Base-by-base conservation (phyloP, 139 green algal genomes). In the Axilococcus clingmanii region DNA sequence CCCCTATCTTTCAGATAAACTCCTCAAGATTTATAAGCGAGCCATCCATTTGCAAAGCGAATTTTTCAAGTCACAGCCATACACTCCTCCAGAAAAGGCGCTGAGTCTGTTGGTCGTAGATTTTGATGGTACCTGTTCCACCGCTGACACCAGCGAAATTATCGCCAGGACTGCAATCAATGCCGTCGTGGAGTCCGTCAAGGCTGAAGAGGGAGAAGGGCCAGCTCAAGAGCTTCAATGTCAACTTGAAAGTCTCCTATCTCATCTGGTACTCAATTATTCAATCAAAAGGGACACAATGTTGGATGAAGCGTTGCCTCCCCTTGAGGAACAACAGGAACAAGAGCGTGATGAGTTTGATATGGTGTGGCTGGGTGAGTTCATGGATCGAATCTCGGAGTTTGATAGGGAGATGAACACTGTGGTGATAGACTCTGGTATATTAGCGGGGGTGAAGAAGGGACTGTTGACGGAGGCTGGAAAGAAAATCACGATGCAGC, bases 81-180 rank as follows among this genome's bases (percentile, higher is more conserved):
- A 38, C 43, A 23, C n/a, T 5, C 50, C 68, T 15, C 52, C 57
- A 4, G 52, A 40, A 11, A 57, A 59, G 4, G 14, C 24, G 3
- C 44, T 85, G 12, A 30, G 55, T 2, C 32, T 81, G 5, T 64
- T 91, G 37, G 76, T 85, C 0, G 54, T 78, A n/a, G 82, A 91
- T 52, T 93, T 93, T 65, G 84, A 91, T 41, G 82, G 87, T 33
- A 91, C 84, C 11, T 72, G 56, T 55, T 86, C 68, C 15, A 32
- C 48, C 3, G 38, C 36, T 5, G 83, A 93, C 63, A 86, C 73
- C 22, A 87, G 65, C 8, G 61, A 61, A 2, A 30, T 44, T 5
- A 69, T 91, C 23, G 61, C 86, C 27, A 33, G 58, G 9, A 67
- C 79, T 9, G 82, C 75, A 2, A 65, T 75, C 17, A 42, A 33